A percentile compares a stretch with the other conserved stretches of the same genome.
Conservation (phyloP, 2,329 filamentous ascomycete species). For the Fusarium subglutinans region DNA sequence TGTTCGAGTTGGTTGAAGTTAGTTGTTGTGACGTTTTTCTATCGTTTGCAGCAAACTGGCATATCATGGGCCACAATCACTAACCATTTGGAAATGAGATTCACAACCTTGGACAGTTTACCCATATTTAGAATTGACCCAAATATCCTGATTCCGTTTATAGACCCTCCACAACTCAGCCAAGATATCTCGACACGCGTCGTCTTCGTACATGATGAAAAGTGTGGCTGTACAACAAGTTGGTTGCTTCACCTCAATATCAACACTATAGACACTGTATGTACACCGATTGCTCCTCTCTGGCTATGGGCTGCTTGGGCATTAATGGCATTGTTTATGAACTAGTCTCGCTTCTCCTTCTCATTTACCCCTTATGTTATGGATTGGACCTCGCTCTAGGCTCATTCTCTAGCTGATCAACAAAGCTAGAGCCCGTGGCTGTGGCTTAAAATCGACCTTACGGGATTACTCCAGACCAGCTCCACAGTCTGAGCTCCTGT, state of each 20-base stretch:
- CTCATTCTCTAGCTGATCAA: constrained; percentile 18
- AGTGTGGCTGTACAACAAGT: constrained; percentile 29
- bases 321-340: not conserved
- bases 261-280: constrained; percentile 19
- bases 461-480: constrained; percentile 25
- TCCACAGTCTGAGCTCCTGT: constrained; percentile 29
- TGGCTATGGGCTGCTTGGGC: constrained; percentile 11
- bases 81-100: too few species aligned
- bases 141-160: not conserved
- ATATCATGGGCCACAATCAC: too few species aligned
- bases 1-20: not conserved
- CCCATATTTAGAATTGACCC: not conserved
- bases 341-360: constrained; percentile 26
- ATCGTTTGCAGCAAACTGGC: too few species aligned
- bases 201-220: constrained; percentile 5
- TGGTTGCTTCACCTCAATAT: not conserved
- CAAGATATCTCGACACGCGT: constrained; percentile 24
- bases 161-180: not conserved
- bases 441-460: constrained; percentile 20
- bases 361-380: constrained; percentile 38
- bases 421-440: constrained; percentile 30
- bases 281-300: constrained; percentile 3
- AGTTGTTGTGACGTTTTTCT: fast-evolving
- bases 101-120: not conserved
- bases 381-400: constrained; percentile 20